Evolutionary conservation across 306 rosid species (phyloP).

Genomic region (Pachyrhizus erosus): DNA sequence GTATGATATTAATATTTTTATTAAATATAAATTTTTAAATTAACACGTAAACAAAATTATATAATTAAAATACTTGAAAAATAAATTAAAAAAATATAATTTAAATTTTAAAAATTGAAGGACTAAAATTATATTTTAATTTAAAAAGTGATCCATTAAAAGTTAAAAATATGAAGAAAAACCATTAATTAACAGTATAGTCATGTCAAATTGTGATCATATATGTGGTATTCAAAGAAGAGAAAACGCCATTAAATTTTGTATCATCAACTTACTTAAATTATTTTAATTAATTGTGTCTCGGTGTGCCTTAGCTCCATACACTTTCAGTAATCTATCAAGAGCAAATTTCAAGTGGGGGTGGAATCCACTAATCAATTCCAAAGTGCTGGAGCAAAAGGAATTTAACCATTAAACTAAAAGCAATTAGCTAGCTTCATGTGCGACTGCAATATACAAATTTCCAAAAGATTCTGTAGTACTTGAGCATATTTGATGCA

Average conservation of each 20-base stretch:
- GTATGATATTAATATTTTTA: too few relatives aligned
- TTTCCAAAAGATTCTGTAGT: not conserved
- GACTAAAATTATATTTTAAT: too few relatives aligned
- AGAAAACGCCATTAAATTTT: slow-evolving; percentile 1
- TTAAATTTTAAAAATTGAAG: too few relatives aligned
- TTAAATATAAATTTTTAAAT: too few relatives aligned
- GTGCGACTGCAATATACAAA: not conserved
- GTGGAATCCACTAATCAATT: slow-evolving; percentile 18
- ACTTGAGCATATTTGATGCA: not conserved
- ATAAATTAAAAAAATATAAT: too few relatives aligned
- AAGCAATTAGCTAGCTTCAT: not conserved
- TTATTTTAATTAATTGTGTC: not conserved
- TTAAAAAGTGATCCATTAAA: too few relatives aligned
- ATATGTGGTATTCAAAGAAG: too few relatives aligned
- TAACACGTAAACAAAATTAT: too few relatives aligned
- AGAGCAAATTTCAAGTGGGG: not conserved
- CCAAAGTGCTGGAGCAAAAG: not conserved
- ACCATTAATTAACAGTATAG: too few relatives aligned
- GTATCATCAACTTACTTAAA: not conserved
- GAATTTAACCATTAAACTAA: not conserved
- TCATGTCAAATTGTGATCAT: too few relatives aligned
- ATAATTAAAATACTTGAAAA: not conserved
- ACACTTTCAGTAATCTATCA: not conserved
- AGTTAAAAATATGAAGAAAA: too few relatives aligned
- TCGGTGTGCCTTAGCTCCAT: slow-evolving; percentile 3